Evolutionary conservation across 169 alveolate genomes (phyloP).

Genomic region (Plasmodium berghei): DNA sequence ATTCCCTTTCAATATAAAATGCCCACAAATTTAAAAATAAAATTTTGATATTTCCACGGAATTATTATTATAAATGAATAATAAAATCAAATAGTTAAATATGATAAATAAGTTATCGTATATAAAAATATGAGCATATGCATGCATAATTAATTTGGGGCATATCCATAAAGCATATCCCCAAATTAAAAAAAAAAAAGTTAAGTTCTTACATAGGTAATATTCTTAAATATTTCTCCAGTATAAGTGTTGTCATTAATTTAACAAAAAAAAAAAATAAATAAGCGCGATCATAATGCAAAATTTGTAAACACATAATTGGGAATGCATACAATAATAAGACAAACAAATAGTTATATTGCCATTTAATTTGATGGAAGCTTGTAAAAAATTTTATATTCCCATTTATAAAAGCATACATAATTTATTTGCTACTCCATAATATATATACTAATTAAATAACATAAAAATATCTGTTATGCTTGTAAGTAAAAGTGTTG

Average conservation of each 20-base stretch:
- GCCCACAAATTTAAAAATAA: too few relatives aligned
- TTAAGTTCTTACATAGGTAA: too few relatives aligned
- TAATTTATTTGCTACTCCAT: neutral
- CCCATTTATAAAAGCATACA: neutral
- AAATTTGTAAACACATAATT: neutral
- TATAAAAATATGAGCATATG: neutral
- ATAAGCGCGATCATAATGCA: neutral
- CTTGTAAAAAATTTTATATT: too few relatives aligned
- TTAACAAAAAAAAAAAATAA: constrained; percentile 9
- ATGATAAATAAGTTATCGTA: neutral
- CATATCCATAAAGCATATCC: too few relatives aligned
- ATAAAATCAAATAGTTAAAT: too few relatives aligned
- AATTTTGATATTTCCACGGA: too few relatives aligned
- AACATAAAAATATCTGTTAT: constrained; percentile 38
- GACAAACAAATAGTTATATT: too few relatives aligned
- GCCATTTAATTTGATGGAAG: too few relatives aligned
- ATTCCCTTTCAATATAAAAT: too few relatives aligned
- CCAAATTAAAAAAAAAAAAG: too few relatives aligned
- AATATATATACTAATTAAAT: neutral
- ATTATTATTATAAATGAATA: too few relatives aligned
- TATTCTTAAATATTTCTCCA: neutral
- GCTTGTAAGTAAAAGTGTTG: constrained; percentile 20
- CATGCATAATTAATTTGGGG: neutral
- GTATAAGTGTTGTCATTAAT: neutral
- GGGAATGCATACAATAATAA: too few relatives aligned